Evolutionary conservation across 2,329 filamentous ascomycete species (phyloP).

Genomic region (Rugonectria rugulosa): DNA sequence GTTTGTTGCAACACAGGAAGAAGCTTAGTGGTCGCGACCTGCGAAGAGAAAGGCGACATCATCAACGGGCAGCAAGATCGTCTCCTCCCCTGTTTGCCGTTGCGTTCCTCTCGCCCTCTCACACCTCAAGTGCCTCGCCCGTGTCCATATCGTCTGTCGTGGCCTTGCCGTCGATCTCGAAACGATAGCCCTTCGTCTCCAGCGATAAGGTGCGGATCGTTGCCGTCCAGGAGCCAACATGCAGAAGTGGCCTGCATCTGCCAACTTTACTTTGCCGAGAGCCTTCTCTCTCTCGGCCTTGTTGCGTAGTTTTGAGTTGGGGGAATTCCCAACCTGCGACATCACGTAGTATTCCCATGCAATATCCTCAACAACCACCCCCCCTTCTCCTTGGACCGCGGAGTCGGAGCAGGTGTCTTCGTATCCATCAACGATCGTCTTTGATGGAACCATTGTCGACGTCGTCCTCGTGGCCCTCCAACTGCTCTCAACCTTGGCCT

Average conservation of each 20-base stretch:
- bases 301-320: no score
- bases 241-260: background rate
- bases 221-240: slow-evolving; percentile 1
- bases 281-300: no score
- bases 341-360: no score
- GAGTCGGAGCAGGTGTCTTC: background rate
- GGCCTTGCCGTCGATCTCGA: slow-evolving; percentile 2
- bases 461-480: slow-evolving; percentile 3
- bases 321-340: no score
- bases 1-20: background rate
- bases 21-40: background rate
- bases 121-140: background rate
- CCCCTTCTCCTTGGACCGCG: background rate
- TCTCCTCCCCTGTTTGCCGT: background rate
- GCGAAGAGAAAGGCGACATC: background rate
- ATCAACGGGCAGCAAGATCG: slow-evolving; percentile 10
- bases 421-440: slow-evolving; percentile 5
- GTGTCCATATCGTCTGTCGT: background rate
- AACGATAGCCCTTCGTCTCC: background rate
- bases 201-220: slow-evolving; percentile 10
- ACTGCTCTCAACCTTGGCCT: background rate
- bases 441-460: slow-evolving; percentile 2
- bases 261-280: background rate
- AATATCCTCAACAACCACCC: background rate
- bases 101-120: background rate